Evolutionary conservation across 2,329 filamentous ascomycete species (phyloP), one percentile per base, ranked within the genome.

Genomic region (Diaporthe ampelina): DNA sequence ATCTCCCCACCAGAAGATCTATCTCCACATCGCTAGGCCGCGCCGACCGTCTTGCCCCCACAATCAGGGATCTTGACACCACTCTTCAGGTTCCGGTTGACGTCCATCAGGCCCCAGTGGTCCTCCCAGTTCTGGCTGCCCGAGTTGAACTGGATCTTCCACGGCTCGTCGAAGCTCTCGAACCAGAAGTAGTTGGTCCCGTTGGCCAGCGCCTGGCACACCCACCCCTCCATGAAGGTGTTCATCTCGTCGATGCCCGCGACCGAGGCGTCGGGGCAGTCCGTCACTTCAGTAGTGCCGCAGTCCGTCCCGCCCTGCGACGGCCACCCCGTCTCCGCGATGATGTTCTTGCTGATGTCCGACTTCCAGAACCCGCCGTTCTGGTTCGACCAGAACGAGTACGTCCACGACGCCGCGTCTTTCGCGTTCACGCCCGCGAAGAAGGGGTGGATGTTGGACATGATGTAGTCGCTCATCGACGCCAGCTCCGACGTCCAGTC

Each of bases 101-200:
- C 89, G 79, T 97, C 94, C 91, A 98, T 92, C 19, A 98, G 85
- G 13, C 97, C 96, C 96, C 96, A 98, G 82, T 98, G 94, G 81
- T 97, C 94, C 85, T 98, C 96, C 95, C 95, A 98, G 70, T 94
- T 88, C 85, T 96, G 87, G 54, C 88, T 86, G 73, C 84, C 83
- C 7, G 86, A 86, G 82, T 98, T 93, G 85, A 92, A 98, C 24
- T 83, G 80, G 72, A 93, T 86, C 86, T 98, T 98, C 96, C 96
- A 98, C 3, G 95, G 95, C 87, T 98, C 96, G 81, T 98, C 96
- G 81, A 98, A 98, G 13, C 95, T 95, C 81, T 95, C 94, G 82
- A 98, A 98, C 96, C 96, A 98, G 81, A 98, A 98, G 82, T 97
- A 98, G 78, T 97, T 92, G 1, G 95, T 98, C 59, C 92, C 93